These are phyloP conservation scores for Hemisphaericaspora nanyangensis DNA, from an alignment of 805 yeast genomes.

Conservation along the genomic window DNA sequence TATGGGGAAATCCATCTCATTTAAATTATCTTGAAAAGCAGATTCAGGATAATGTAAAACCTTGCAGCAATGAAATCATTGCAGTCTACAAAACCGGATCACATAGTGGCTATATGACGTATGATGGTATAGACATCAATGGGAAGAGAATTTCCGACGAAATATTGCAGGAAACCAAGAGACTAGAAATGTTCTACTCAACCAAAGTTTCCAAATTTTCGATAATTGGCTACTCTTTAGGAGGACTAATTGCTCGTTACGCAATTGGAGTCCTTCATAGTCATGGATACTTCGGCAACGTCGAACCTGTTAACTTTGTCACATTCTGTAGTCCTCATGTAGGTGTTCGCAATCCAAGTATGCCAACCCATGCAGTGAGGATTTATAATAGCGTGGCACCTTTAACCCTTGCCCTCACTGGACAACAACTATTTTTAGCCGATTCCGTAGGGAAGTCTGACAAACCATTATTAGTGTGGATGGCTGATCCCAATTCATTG, in stretches of 20 bases:
- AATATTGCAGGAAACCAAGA: slow-evolving; percentile 32
- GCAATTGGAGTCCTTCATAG: slow-evolving; percentile 48
- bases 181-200: slow-evolving; percentile 3
- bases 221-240: slow-evolving; percentile 40
- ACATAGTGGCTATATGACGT: slow-evolving; percentile 72
- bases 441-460: slow-evolving; percentile 22
- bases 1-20: slow-evolving; percentile 77
- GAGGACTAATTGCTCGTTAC: slow-evolving; percentile 40
- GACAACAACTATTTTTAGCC: slow-evolving; percentile 66
- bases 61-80: slow-evolving; percentile 17
- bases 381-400: slow-evolving; percentile 66
- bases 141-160: slow-evolving; percentile 74
- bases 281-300: slow-evolving; percentile 47
- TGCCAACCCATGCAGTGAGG: slow-evolving; percentile 33
- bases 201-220: slow-evolving; percentile 32
- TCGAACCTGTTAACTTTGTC: slow-evolving; percentile 57
- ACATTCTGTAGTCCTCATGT: slow-evolving; percentile 58
- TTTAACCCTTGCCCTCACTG: slow-evolving; percentile 62
- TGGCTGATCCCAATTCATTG: slow-evolving; percentile 61
- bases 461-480: slow-evolving; percentile 55
- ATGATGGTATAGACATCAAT: slow-evolving; percentile 85
- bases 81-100: slow-evolving; percentile 52
- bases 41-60: slow-evolving; percentile 28
- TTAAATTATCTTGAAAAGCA: slow-evolving; percentile 57
- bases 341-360: slow-evolving; percentile 53